Evolutionary conservation across 768 basidiomycete species (phyloP), one percentile per base, ranked within the genome.

Genomic region (Coprinopsis strossmayeri): DNA sequence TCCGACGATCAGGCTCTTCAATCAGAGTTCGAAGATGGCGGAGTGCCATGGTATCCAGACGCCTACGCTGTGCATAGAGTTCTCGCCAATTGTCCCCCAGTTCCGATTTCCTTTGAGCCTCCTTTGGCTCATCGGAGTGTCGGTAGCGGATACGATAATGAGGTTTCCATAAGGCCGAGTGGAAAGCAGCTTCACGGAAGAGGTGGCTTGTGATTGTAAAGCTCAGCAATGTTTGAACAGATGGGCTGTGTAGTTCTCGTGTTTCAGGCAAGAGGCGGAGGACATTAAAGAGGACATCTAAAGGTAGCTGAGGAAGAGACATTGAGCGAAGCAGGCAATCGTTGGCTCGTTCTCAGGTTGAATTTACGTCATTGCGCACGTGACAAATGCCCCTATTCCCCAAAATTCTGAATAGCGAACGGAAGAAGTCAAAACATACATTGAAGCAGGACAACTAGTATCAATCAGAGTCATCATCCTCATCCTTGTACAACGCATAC

Each of bases 401-500:
- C n/a, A n/a, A n/a, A n/a, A n/a, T n/a, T n/a, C n/a, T n/a, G n/a
- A n/a, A n/a, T n/a, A n/a, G n/a, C n/a, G n/a, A n/a, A n/a, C n/a
- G n/a, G n/a, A 11, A 23, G 45, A 34, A 10, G 20, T 46, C 21
- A 17, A 38, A 26, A 38, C 24, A 35, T 34, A 37, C n/a, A n/a
- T n/a, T 45, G 37, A 45, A 44, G 34, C 32, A 28, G 30, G 28
- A 40, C 45, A 54, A 59, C 51, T 64, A 68, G 53, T 62, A 51
- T 38, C 58, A 53, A 28, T 62, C 60, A 24, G 59, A 61, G 20
- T 58, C 60, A 17, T 76, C 78, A 20, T 77, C 73, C 40, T 68
- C 70, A 27, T 76, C 78, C 64, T 83, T 86, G 80, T 89, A 95
- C 23, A 92, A 64, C 3, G 74, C 74, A 61, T 93, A 95, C 67